These are phyloP conservation scores for Candida caryicola DNA, from an alignment of 805 yeast species.

Conservation along the genomic window DNA sequence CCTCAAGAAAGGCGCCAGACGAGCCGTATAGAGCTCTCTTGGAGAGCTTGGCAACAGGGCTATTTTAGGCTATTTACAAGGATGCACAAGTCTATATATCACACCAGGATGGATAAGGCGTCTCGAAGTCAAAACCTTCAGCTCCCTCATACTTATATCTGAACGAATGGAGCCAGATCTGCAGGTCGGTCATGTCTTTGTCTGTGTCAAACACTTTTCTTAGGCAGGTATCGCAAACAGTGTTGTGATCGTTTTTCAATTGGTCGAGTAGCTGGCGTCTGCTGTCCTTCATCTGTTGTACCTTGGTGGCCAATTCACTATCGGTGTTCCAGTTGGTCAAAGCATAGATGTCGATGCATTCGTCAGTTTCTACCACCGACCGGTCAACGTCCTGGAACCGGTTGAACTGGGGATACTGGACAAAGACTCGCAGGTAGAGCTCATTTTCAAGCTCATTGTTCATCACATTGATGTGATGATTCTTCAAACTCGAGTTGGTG, in stretches of 20 bases:
- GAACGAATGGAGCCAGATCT: conserved; percentile 49
- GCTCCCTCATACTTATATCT: conserved; percentile 26
- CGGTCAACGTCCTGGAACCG: conserved; percentile 8
- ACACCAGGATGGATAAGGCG: conserved; percentile 50
- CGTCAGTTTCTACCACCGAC: conserved; percentile 5
- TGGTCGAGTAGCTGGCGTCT: conserved; percentile 22
- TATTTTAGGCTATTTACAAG: too few species aligned
- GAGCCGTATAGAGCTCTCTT: too few species aligned
- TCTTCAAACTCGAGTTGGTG: conserved; percentile 3
- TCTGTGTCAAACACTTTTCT: conserved; percentile 27
- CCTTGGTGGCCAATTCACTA: conserved; percentile 3
- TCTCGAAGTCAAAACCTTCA: conserved; percentile 37
- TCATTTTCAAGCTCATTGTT: conserved; percentile 22
- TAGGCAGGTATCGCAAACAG: conserved; percentile 34
- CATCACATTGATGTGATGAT: conserved; percentile 13
- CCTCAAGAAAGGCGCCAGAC: conserved; percentile 3
- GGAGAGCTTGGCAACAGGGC: too few species aligned
- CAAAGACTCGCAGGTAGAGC: conserved; percentile 20
- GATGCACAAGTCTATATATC: conserved; percentile 12
- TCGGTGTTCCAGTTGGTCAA: conserved; percentile 14
- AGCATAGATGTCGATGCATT: conserved; percentile 13
- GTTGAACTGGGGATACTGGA: conserved; percentile 14
- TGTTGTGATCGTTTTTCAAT: conserved; percentile 22
- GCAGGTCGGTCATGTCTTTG: conserved; percentile 24
- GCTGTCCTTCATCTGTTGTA: conserved; percentile 24